Conservation (phyloP, 2,329 filamentous ascomycete genomes). For the Alternaria rosae region DNA sequence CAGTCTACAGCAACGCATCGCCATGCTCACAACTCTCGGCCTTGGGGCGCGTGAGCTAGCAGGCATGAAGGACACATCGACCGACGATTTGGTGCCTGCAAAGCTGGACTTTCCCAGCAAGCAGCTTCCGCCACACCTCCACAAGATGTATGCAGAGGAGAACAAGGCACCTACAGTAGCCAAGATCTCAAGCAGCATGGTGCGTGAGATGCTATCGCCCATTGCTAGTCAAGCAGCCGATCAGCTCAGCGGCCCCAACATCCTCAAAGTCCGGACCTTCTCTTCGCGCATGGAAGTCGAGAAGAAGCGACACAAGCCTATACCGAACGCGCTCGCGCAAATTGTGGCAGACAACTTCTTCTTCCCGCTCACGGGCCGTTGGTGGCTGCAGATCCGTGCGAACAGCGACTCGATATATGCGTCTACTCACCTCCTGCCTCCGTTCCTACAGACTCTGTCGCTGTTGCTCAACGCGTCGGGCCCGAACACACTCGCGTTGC, state of each 20-base stretch:
- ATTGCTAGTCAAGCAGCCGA: constrained; percentile 84
- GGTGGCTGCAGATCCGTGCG: constrained; percentile 70
- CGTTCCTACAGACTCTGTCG: constrained; percentile 86
- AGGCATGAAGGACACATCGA: constrained; percentile 69
- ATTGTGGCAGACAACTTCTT: constrained; percentile 82
- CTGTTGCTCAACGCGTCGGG: constrained; percentile 84
- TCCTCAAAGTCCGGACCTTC: constrained; percentile 89
- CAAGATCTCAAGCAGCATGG: constrained; percentile 70
- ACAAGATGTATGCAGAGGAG: constrained; percentile 69
- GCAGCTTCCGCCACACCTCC: constrained; percentile 74
- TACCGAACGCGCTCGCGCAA: constrained; percentile 79
- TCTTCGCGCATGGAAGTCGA: constrained; percentile 76
- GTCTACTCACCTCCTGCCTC: constrained; percentile 75
- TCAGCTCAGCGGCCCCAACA: constrained; percentile 76
- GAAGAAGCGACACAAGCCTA: constrained; percentile 65
- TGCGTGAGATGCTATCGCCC: constrained; percentile 77
- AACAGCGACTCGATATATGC: constrained; percentile 67
- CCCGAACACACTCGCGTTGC: constrained; percentile 76
- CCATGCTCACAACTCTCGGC: constrained; percentile 82
- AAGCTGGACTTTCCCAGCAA: constrained; percentile 77
- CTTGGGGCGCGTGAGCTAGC: constrained; percentile 84
- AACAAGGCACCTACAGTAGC: constrained; percentile 67
- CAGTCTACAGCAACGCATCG: constrained; percentile 82
- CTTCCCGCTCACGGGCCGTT: constrained; percentile 82
- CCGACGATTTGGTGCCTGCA: constrained; percentile 52